These are phyloP conservation scores for Liquidambar formosana DNA, from an alignment of 164 flowering plant species.

Conservation along the genomic window DNA sequence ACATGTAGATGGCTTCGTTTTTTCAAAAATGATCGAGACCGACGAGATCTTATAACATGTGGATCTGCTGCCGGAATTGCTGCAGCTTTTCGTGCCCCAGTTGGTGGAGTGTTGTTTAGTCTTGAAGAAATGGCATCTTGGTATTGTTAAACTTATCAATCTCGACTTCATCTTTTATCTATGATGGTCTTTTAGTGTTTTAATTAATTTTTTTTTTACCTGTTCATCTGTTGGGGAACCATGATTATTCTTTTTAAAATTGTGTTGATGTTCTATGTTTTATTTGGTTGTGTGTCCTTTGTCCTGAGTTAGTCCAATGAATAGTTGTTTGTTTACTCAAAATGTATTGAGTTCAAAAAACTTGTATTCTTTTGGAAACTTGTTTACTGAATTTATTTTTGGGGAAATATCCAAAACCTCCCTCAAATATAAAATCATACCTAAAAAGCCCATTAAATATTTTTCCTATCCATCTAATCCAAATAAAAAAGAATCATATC, in stretches of 20 bases:
- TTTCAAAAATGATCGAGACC: constrained; percentile 88
- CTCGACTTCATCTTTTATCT: not conserved
- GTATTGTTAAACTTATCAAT: constrained; percentile 33
- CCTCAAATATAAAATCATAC: no score
- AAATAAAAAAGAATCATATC: no score
- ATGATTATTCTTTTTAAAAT: not conserved
- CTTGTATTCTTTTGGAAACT: not conserved
- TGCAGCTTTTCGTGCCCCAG: constrained; percentile 94
- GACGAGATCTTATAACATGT: constrained; percentile 86
- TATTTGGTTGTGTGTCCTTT: not conserved
- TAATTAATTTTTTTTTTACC: not conserved
- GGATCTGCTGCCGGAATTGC: constrained; percentile 97
- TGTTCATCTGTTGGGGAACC: not conserved
- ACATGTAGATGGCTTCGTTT: constrained; percentile 84
- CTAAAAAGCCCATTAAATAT: no score
- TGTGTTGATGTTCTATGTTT: not conserved
- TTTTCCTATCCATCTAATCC: no score
- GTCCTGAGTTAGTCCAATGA: not conserved
- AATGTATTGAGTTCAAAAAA: not conserved
- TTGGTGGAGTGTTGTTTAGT: constrained; percentile 91
- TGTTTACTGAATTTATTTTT: no score
- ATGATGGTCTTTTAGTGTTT: not conserved
- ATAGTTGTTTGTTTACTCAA: not conserved
- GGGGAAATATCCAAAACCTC: no score
- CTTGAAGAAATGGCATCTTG: constrained; percentile 94